phyloP scores from a whole-genome alignment of 2,329 filamentous ascomycete species.

The Peltaster fructicola region DNA sequence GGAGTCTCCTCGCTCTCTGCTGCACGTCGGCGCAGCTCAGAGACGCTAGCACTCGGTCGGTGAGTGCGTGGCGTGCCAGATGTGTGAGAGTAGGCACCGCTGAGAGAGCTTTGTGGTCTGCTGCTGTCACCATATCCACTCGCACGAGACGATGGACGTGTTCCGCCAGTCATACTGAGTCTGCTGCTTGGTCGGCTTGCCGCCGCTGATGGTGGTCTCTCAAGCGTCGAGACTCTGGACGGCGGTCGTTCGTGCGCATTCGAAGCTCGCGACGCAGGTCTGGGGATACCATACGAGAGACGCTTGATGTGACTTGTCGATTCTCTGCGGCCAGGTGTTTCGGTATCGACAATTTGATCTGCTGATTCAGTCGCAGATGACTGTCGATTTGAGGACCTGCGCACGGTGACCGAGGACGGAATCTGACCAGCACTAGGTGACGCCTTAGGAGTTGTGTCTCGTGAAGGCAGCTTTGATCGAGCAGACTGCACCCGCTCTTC shows the following conservation, averaged over 20 bases:
- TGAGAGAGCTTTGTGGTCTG: conserved; percentile 4
- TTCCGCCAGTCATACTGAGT: conserved; percentile 30
- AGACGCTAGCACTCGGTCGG: conserved; percentile 11
- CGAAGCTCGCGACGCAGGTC: conserved; percentile 12
- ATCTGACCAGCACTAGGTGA: conserved; percentile 48
- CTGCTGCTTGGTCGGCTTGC: conserved; percentile 57
- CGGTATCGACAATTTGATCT: background rate
- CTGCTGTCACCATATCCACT: background rate
- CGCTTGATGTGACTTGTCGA: conserved; percentile 24
- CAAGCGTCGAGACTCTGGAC: conserved; percentile 9
- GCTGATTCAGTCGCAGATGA: conserved; percentile 4
- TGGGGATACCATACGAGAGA: conserved; percentile 31
- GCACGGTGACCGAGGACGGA: conserved; percentile 39
- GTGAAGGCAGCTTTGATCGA: conserved; percentile 77
- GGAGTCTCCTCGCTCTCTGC: conserved; percentile 16
- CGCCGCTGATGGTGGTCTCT: conserved; percentile 9
- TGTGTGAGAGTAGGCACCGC: conserved; percentile 30
- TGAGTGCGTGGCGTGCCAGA: conserved; percentile 9
- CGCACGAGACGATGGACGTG: background rate
- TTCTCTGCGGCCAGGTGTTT: conserved; percentile 7
- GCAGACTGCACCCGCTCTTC: conserved; percentile 85
- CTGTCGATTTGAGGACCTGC: conserved; percentile 26
- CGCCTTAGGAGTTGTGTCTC: conserved; percentile 58
- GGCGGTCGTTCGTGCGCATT: conserved; percentile 5
- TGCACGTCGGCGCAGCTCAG: conserved; percentile 19